A percentile compares a stretch with the other conserved stretches of the same genome.
Conservation (phyloP, 768 basidiomycete genomes). For the Russula dissimulans region DNA sequence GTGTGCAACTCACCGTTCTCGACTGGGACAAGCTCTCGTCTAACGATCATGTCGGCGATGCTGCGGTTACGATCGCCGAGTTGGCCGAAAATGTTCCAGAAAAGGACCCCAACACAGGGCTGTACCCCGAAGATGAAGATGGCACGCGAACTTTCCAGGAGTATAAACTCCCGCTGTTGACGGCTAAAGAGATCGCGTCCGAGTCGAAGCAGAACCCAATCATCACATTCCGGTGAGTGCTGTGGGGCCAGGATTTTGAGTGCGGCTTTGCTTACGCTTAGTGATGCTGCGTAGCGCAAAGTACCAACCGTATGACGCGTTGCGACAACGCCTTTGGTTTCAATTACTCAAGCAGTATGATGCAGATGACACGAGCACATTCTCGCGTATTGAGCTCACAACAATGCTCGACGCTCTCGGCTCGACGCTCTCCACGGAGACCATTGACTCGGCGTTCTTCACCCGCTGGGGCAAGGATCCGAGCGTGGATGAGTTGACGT, state of each 20-base stretch:
- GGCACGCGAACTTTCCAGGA: conserved; percentile 58
- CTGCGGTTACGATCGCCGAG: conserved; percentile 57
- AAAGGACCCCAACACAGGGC: conserved; percentile 43
- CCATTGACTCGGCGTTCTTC: conserved; percentile 71
- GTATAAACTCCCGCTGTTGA: conserved; percentile 54
- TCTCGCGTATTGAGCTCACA: conserved; percentile 81
- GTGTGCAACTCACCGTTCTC: conserved; percentile 72
- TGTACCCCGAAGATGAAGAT: conserved; percentile 45
- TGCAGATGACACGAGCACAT: conserved; percentile 61
- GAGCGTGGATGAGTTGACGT: conserved; percentile 58
- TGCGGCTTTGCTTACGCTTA: not conserved
- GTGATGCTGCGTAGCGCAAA: conserved; percentile 52
- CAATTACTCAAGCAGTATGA: conserved; percentile 88
- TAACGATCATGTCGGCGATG: conserved; percentile 86
- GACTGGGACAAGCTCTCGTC: conserved; percentile 94
- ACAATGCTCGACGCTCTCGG: conserved; percentile 97
- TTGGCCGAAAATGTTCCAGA: conserved; percentile 43
- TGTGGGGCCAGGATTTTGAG: not conserved
- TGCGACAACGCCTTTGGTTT: conserved; percentile 86
- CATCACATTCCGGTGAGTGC: conserved; percentile 53
- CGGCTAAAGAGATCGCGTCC: conserved; percentile 57
- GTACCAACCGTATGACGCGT: conserved; percentile 90
- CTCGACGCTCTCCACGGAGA: conserved; percentile 75
- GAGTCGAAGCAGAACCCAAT: conserved; percentile 63
- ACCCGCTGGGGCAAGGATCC: conserved; percentile 55